phyloP scores from a whole-genome alignment of 768 basidiomycete species.

The Hygrophoropsis aurantiaca region DNA sequence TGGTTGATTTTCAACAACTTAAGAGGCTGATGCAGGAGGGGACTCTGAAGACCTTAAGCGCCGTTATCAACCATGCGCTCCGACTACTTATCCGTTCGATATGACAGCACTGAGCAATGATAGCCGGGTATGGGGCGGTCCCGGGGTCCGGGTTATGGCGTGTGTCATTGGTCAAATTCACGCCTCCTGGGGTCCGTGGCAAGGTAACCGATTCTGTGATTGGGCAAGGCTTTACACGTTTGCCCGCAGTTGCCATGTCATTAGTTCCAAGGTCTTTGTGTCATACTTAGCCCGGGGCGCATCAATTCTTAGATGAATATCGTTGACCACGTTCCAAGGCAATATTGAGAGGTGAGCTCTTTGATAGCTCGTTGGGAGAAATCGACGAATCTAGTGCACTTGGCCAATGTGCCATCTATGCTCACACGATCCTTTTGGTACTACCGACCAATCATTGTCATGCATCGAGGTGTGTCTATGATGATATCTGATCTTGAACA shows the following conservation, averaged over 20 bases:
- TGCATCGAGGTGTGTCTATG: too few relatives aligned
- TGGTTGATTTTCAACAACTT: conserved; percentile 2
- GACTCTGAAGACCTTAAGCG: not conserved
- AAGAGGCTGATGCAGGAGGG: not conserved
- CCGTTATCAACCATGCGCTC: not conserved
- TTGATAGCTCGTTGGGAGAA: too few relatives aligned
- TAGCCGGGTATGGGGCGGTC: not conserved
- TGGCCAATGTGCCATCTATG: conserved; percentile 1
- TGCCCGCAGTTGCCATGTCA: too few relatives aligned
- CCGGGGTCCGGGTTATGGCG: not conserved
- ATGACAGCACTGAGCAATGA: not conserved
- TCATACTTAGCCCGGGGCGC: too few relatives aligned
- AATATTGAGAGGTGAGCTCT: too few relatives aligned
- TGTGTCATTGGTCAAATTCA: not conserved
- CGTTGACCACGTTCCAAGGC: too few relatives aligned
- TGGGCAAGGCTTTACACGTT: not conserved
- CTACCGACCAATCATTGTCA: too few relatives aligned
- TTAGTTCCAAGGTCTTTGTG: too few relatives aligned
- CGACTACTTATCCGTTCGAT: not conserved
- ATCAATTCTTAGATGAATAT: too few relatives aligned
- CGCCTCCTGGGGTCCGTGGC: not conserved
- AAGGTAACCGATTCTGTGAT: not conserved
- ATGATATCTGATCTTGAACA: too few relatives aligned
- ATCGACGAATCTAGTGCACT: too few relatives aligned
- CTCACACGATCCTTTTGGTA: too few relatives aligned